Percentiles rank a stretch among this genome's conserved stretches.
Conservation (phyloP, 768 basidiomycete species). For the Krasilnikovozyma curviuscula region DNA sequence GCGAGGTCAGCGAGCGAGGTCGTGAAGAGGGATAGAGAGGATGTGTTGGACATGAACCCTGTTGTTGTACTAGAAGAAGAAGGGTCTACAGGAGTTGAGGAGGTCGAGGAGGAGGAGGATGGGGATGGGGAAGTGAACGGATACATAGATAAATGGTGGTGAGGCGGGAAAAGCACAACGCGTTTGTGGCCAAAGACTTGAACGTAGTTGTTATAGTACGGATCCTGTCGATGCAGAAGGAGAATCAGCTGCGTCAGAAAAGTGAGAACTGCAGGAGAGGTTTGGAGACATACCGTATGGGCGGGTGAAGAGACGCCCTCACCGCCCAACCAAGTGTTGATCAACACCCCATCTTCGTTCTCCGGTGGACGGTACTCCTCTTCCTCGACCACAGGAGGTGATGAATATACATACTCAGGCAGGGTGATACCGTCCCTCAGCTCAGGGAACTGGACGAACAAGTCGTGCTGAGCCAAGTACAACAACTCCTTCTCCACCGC, state of each 20-base stretch:
- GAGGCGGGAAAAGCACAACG: conserved; percentile 75
- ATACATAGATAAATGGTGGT: conserved; percentile 33
- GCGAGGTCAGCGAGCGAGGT: not conserved
- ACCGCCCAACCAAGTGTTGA: conserved; percentile 26
- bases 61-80: not conserved
- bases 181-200: conserved; percentile 79
- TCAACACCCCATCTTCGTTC: conserved; percentile 31
- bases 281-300: conserved; percentile 47
- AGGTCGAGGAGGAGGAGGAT: conserved; percentile 5
- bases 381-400: conserved; percentile 31
- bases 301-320: conserved; percentile 58
- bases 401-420: conserved; percentile 78
- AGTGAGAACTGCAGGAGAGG: not conserved
- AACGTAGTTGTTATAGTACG: conserved; percentile 78
- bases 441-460: conserved; percentile 64
- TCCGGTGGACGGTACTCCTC: conserved; percentile 44
- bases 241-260: conserved; percentile 6
- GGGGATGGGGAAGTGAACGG: conserved; percentile 23
- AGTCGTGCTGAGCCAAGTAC: conserved; percentile 82
- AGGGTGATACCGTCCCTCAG: conserved; percentile 53
- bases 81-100: not conserved
- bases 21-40: conserved; percentile 2
- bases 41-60: conserved; percentile 7
- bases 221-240: conserved; percentile 45
- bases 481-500: conserved; percentile 23